Conservation (phyloP, 176 grass and related monocot species). For the Aegilops tauschii region DNA sequence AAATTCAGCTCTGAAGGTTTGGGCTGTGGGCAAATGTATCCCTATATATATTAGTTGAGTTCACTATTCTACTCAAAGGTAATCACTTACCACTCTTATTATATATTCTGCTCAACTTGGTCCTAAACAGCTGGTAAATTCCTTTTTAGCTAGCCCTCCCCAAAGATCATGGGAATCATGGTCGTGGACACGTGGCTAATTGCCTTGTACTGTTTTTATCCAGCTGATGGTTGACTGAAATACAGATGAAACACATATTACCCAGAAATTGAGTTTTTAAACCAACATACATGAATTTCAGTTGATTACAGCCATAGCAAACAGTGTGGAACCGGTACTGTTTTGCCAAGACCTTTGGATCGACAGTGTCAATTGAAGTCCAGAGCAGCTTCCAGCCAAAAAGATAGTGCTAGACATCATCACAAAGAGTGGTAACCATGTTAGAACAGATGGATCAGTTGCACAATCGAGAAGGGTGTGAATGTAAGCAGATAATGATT, state of each 20-base stretch:
- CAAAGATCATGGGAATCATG: neutral
- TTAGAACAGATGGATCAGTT: neutral
- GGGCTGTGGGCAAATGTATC: no score
- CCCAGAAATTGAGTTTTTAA: neutral
- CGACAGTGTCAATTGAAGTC: no score
- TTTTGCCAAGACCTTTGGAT: neutral
- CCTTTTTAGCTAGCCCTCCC: no score
- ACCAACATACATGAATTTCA: neutral
- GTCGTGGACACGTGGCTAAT: neutral
- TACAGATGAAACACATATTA: neutral
- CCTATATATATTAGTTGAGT: no score
- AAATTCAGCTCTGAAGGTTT: no score
- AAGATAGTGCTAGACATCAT: neutral
- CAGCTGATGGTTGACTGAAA: neutral
- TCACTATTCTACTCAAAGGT: no score
- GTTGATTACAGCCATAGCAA: neutral
- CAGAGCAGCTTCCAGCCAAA: neutral
- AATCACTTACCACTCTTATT: no score
- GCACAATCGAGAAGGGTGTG: neutral
- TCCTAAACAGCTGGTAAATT: no score
- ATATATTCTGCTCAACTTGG: no score
- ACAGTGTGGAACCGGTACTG: neutral
- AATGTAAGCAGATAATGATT: neutral
- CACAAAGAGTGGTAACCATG: neutral
- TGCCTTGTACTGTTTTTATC: neutral